Evolutionary conservation across 2,329 filamentous ascomycete species (phyloP).

Genomic region (Fusarium fujikuroi): DNA sequence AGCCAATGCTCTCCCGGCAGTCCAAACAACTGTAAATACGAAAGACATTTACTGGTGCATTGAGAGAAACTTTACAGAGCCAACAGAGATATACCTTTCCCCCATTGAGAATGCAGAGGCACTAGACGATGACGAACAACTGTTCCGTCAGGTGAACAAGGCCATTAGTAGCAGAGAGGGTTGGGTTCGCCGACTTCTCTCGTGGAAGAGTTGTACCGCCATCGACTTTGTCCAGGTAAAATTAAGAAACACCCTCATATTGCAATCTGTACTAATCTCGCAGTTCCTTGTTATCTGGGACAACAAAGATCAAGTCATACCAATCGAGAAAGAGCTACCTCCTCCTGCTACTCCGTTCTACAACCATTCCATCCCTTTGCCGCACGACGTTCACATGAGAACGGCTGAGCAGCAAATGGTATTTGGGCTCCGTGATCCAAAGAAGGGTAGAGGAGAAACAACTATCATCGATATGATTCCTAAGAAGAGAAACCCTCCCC

Average conservation of each 20-base stretch:
- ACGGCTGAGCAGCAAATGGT: background rate
- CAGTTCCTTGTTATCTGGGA: background rate
- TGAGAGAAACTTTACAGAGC: background rate
- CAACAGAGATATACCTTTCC: background rate
- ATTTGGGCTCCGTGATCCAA: rapidly evolving
- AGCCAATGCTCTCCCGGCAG: rapidly evolving
- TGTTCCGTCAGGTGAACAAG: background rate
- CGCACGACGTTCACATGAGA: background rate
- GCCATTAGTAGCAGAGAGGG: background rate
- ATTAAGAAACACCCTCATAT: rapidly evolving
- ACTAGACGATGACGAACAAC: rapidly evolving
- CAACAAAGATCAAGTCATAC: background rate
- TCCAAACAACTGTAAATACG: background rate
- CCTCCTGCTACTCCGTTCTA: rapidly evolving
- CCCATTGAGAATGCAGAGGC: rapidly evolving
- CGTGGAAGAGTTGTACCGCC: rapidly evolving
- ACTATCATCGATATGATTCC: background rate
- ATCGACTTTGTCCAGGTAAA: background rate
- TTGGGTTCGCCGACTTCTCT: rapidly evolving
- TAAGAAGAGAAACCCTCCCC: background rate
- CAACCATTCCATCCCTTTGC: background rate
- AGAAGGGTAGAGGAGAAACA: background rate
- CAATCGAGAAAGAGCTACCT: background rate
- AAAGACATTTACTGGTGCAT: background rate
- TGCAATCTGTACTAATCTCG: rapidly evolving